Base-by-base conservation (phyloP, 169 alveolate genomes). In the Ichthyophthirius multifiliis region DNA sequence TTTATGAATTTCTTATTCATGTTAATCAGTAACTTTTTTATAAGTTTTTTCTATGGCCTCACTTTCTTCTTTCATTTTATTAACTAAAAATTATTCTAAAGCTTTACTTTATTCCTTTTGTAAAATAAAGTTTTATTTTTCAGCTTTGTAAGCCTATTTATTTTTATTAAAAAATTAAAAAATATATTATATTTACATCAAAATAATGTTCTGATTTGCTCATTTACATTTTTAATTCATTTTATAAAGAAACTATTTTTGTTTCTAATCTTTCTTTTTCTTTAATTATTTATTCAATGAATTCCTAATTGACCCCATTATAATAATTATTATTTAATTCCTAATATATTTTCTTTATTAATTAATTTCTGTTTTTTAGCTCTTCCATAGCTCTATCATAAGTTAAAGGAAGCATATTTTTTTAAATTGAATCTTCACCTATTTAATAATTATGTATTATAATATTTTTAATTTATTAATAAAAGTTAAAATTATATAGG, bases 371-470 rank as follows among this genome's bases (percentile, higher is more conserved):
- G 23, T 55, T 3, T 9, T 55, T 55, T 27, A 55, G 31, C 18
- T 55, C 71, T 55, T 55, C 71, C 23, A 55, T 55, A 27, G 71
- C 71, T 55, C 71, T 55, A 18, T 55, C 71, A 27, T 55, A 55
- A 27, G 71, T 55, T 20, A 55, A 27, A 3, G 71, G 71, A 55
- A 55, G 23, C 13, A 55, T 18, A 55, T 55, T 39, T 55, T 55
- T 55, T 3, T 34, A 55, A 39, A 55, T 55, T 1, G 31, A 6
- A 27, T 55, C 71, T 27, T 55, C 71, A 55, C 4, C 71, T 55
- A 10, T 2, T 55, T 55, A 4, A 10, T 9, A 41, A 9, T 41
- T 9, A 15, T 27, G 23, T 0, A 55, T 10, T 15, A 55, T 0
- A 2, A 27, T 6, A 18, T 55, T 55, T 0, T 55, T 27, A 0